phyloP scores from a whole-genome alignment of 106 monocot species.

The Allium cepa region DNA sequence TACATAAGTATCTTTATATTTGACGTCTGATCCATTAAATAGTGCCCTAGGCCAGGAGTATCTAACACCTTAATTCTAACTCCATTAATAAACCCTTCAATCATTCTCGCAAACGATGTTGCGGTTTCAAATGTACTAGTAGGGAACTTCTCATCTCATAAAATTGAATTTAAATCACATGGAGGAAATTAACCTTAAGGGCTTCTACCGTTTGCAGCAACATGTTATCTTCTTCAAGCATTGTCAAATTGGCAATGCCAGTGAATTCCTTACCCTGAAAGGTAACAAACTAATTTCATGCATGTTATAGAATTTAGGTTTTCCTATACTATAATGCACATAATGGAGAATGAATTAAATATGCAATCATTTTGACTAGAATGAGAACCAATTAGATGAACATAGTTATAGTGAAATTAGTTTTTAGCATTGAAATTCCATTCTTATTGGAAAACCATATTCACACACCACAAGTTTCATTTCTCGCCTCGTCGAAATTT shows the following conservation, averaged over 20 bases:
- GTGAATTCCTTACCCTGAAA: conserved; percentile 7
- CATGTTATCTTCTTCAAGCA: conserved; percentile 65
- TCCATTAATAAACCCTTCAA: conserved; percentile 12
- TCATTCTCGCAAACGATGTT: not conserved
- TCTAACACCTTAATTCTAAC: conserved; percentile 26
- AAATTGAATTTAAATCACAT: conserved; percentile 1
- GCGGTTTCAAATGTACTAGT: not conserved
- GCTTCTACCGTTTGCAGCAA: conserved; percentile 68
- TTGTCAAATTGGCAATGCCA: conserved; percentile 27
- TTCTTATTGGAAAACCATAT: too few relatives aligned
- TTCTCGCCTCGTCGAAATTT: too few relatives aligned
- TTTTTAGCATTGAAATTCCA: too few relatives aligned
- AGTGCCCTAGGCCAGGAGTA: conserved; percentile 36
- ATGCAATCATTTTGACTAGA: too few relatives aligned
- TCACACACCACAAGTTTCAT: too few relatives aligned
- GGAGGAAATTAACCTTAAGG: conserved; percentile 77
- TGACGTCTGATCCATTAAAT: conserved; percentile 24
- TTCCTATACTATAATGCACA: too few relatives aligned
- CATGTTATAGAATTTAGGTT: not conserved
- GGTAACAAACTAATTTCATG: not conserved
- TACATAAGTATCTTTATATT: conserved; percentile 46
- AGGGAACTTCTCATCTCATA: not conserved
- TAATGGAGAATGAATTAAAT: too few relatives aligned
- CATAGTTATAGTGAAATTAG: too few relatives aligned
- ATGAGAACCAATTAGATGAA: too few relatives aligned